These are phyloP conservation scores for Vishniacozyma victoriae DNA, from an alignment of 768 basidiomycete genomes.

Conservation along the genomic window DNA sequence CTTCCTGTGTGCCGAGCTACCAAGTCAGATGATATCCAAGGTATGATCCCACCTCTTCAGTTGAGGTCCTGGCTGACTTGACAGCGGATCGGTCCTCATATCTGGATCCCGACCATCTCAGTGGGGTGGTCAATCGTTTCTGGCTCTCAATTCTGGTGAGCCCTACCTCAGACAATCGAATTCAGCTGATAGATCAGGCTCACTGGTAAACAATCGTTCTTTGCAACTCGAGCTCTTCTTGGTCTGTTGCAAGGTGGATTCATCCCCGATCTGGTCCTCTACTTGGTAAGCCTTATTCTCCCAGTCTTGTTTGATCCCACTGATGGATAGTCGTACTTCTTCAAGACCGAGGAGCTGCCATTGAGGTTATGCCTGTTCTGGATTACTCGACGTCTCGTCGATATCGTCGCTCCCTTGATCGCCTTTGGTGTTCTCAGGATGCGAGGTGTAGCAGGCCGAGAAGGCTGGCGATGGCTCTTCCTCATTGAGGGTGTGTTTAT, in stretches of 20 bases:
- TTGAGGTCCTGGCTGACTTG: constrained; percentile 7
- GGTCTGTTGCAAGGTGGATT: constrained; percentile 22
- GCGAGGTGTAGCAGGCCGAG: constrained; percentile 1
- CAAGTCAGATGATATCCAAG: constrained; percentile 16
- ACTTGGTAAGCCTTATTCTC: constrained; percentile 13
- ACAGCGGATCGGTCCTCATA: constrained; percentile 27
- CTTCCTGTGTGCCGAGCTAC: constrained; percentile 28
- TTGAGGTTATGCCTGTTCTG: constrained; percentile 1
- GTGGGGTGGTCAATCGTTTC: constrained; percentile 29
- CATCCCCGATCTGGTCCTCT: constrained; percentile 26
- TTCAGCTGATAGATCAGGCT: too few species aligned
- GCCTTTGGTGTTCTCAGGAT: constrained; percentile 21
- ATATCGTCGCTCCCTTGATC: constrained; percentile 14
- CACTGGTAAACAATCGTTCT: constrained; percentile 8
- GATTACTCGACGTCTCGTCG: constrained; percentile 1
- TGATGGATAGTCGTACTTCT: constrained; percentile 32
- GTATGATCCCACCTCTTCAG: neutral
- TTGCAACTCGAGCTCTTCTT: constrained; percentile 16
- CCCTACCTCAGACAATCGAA: too few species aligned
- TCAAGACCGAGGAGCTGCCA: too few species aligned
- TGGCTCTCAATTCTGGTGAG: constrained; percentile 11
- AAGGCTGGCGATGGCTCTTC: constrained; percentile 19
- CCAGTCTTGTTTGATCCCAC: constrained; percentile 25
- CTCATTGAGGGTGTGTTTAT: constrained; percentile 51
- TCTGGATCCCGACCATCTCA: constrained; percentile 31